phyloP scores from a whole-genome alignment of 306 rosid genomes.

The Cicer pinnatifidum region DNA sequence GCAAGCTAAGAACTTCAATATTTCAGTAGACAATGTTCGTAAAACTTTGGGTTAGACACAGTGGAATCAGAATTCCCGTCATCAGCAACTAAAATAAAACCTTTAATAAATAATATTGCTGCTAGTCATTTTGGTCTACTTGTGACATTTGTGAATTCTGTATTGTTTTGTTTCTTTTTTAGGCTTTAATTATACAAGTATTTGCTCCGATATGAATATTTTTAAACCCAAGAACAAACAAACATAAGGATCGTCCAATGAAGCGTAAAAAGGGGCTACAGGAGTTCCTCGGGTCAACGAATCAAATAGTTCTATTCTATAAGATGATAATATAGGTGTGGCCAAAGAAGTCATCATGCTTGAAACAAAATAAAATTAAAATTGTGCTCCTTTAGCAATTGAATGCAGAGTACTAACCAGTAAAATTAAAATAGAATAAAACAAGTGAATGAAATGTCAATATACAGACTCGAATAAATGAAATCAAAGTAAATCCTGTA shows the following conservation, averaged over 20 bases:
- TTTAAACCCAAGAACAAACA: not conserved
- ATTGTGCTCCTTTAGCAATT: slow-evolving; percentile 13
- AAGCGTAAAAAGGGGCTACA: not conserved
- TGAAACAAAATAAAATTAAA: slow-evolving; percentile 10
- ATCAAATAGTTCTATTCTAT: not conserved
- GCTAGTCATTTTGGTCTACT: not conserved
- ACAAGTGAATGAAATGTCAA: slow-evolving; percentile 30
- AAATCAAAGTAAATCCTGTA: slow-evolving; percentile 31
- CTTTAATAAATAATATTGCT: not conserved
- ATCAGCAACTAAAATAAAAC: not conserved
- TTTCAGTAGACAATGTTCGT: not conserved
- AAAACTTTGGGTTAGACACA: not conserved
- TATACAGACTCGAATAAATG: slow-evolving; percentile 36
- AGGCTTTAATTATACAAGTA: not conserved
- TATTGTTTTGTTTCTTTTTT: not conserved
- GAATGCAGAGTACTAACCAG: not conserved
- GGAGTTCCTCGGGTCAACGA: not conserved
- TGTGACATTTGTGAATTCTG: not conserved
- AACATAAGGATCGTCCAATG: not conserved
- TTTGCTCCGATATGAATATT: not conserved
- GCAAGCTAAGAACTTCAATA: not conserved
- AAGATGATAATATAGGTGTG: not conserved
- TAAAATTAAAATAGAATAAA: slow-evolving; percentile 19
- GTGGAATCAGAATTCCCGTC: not conserved
- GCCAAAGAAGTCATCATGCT: slow-evolving; percentile 4